Percentiles rank a stretch among this genome's conserved stretches.
These are phyloP conservation scores for Naumovozyma castellii DNA, from an alignment of 805 yeast species.

Conservation along the genomic window DNA sequence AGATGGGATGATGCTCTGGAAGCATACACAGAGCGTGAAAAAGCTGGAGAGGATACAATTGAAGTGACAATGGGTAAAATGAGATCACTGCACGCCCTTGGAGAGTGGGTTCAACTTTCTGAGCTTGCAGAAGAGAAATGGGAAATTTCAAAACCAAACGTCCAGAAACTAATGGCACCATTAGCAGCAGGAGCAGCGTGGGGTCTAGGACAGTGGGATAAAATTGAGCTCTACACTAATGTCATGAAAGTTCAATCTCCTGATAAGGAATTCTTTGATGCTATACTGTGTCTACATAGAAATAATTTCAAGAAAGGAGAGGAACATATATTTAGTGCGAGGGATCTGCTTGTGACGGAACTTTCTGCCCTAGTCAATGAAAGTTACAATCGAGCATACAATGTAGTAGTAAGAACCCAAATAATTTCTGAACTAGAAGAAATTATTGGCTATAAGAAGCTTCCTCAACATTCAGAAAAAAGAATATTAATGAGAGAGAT, in stretches of 20 bases:
- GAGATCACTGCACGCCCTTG: constrained; percentile 96
- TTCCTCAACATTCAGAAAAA: constrained; percentile 76
- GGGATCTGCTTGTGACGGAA: constrained; percentile 86
- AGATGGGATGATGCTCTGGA: constrained; percentile 96
- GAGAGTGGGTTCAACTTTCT: constrained; percentile 93
- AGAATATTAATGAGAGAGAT: constrained; percentile 74
- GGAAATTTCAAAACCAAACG: constrained; percentile 63
- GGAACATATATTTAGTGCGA: constrained; percentile 68
- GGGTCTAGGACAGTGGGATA: constrained; percentile 96
- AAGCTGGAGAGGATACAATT: constrained; percentile 46
- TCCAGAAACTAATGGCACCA: constrained; percentile 81
- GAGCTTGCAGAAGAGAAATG: constrained; percentile 81
- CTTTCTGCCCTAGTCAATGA: constrained; percentile 91
- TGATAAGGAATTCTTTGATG: constrained; percentile 89
- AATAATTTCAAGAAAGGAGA: constrained; percentile 78
- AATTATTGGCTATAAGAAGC: constrained; percentile 76
- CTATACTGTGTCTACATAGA: constrained; percentile 76
- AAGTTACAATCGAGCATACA: constrained; percentile 92
- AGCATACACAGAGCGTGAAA: constrained; percentile 77
- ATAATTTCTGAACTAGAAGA: constrained; percentile 96
- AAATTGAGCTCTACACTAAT: constrained; percentile 82
- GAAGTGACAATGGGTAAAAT: constrained; percentile 95
- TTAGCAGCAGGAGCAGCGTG: constrained; percentile 98
- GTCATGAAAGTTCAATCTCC: constrained; percentile 91
- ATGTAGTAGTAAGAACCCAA: constrained; percentile 92